phyloP scores from a whole-genome alignment of 2,329 filamentous ascomycete species.

The Pseudopyrenochaeta lycopersici region DNA sequence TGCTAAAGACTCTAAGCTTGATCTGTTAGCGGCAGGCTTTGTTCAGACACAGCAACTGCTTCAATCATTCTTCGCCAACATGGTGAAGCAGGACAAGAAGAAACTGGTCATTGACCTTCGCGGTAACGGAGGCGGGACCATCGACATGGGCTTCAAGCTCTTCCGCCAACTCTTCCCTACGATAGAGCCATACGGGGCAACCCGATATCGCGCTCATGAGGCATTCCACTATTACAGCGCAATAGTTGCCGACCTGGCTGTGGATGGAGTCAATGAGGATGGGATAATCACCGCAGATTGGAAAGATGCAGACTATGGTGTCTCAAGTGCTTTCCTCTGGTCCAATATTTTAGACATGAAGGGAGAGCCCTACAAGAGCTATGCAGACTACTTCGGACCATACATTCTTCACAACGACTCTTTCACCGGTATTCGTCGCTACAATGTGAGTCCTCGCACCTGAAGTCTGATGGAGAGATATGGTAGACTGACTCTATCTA shows the following conservation, averaged over 20 bases:
- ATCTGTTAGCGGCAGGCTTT: neutral
- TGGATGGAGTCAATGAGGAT: constrained; percentile 24
- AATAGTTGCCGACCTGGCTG: constrained; percentile 10
- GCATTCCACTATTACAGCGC: constrained; percentile 42
- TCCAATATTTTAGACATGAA: constrained; percentile 20
- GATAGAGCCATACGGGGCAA: constrained; percentile 50
- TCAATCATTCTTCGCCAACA: constrained; percentile 54
- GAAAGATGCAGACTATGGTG: constrained; percentile 5
- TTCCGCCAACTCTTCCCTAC: constrained; percentile 63
- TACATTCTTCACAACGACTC: constrained; percentile 29
- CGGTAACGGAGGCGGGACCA: constrained; percentile 64
- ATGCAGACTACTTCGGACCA: constrained; percentile 44
- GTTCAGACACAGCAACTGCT: constrained; percentile 41
- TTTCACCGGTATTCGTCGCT: constrained; percentile 47
- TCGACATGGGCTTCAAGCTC: constrained; percentile 41
- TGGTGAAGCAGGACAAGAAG: constrained; percentile 57
- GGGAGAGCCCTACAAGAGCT: constrained; percentile 32
- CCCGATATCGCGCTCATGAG: constrained; percentile 55
- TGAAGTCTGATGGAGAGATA: constrained; percentile 47
- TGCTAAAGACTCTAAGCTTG: neutral
- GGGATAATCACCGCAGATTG: neutral
- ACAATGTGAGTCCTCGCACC: constrained; percentile 34
- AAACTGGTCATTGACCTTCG: constrained; percentile 70
- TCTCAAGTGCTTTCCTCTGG: constrained; percentile 21
- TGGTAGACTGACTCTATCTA: neutral